phyloP scores from a whole-genome alignment of 257 asterid genomes.

The Leonotis leonurus region DNA sequence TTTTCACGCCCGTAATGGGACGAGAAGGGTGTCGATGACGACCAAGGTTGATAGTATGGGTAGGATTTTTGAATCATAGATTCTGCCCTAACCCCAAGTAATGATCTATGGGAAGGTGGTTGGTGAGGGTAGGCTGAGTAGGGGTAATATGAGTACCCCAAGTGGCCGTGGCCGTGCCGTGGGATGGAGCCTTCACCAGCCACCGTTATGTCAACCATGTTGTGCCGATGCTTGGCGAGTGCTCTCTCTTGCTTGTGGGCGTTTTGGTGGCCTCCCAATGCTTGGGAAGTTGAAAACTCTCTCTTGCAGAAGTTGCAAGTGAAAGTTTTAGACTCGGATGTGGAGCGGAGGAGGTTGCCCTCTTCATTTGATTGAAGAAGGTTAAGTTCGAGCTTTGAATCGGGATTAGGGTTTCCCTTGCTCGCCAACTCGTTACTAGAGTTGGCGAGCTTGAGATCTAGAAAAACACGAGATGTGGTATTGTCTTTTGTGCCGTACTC shows the following conservation, averaged over 20 bases:
- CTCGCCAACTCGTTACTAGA: too few species aligned
- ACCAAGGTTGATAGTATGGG: slow-evolving; percentile 25
- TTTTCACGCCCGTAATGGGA: slow-evolving; percentile 20
- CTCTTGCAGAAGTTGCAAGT: slow-evolving; percentile 52
- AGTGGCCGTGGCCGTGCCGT: slow-evolving; percentile 26
- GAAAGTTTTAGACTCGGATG: slow-evolving; percentile 30
- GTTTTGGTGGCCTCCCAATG: slow-evolving; percentile 74
- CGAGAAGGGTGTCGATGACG: slow-evolving; percentile 8
- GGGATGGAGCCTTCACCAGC: background rate
- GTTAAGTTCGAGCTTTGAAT: slow-evolving; percentile 37
- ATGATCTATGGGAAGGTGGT: slow-evolving; percentile 20
- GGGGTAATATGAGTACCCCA: slow-evolving; percentile 35
- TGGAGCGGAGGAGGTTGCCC: slow-evolving; percentile 8
- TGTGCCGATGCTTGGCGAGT: slow-evolving; percentile 41
- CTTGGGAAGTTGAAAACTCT: slow-evolving; percentile 64
- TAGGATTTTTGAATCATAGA: slow-evolving; percentile 41
- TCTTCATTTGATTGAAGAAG: slow-evolving; percentile 30
- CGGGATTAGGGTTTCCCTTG: slow-evolving; percentile 11
- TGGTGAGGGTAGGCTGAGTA: slow-evolving; percentile 28
- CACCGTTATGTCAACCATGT: slow-evolving; percentile 21
- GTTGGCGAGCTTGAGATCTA: slow-evolving; percentile 35
- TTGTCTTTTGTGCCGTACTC: slow-evolving; percentile 10
- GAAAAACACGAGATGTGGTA: slow-evolving; percentile 3
- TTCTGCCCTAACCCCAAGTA: slow-evolving; percentile 37
- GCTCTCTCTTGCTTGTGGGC: slow-evolving; percentile 73